Evolutionary conservation across 176 grass and related monocot genomes (phyloP).

Genomic region (Phoenix dactylifera): DNA sequence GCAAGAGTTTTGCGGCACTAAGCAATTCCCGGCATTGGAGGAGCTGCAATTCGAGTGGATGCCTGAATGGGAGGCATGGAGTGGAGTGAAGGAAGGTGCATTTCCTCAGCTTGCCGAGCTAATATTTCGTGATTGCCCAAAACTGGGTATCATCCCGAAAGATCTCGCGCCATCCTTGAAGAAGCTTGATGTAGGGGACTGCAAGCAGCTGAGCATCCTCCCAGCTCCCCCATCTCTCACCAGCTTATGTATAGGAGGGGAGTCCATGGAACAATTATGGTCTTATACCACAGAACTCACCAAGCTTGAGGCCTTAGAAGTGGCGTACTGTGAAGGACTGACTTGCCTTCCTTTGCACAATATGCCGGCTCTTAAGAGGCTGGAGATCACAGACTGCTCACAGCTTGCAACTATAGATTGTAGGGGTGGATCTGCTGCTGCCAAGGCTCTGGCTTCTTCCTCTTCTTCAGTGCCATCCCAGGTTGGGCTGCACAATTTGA

Average conservation of each 20-base stretch:
- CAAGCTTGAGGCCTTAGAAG: not conserved
- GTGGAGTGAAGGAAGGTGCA: constrained; percentile 15
- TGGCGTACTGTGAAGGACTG: not conserved
- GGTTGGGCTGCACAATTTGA: constrained; percentile 2
- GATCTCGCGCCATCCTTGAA: not conserved
- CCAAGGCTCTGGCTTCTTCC: not conserved
- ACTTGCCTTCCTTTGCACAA: not conserved
- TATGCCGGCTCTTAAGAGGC: not conserved
- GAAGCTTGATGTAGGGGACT: not conserved
- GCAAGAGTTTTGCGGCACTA: constrained; percentile 21
- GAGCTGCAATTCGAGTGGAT: constrained; percentile 25
- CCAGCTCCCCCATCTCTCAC: too few relatives aligned
- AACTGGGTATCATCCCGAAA: not conserved
- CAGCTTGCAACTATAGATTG: constrained; percentile 2
- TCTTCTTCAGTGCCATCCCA: not conserved
- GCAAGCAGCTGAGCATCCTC: not conserved
- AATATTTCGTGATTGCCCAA: not conserved
- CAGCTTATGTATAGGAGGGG: not conserved
- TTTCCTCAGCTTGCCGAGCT: constrained; percentile 24
- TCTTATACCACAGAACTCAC: not conserved
- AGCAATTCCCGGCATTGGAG: constrained; percentile 33
- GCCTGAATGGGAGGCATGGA: constrained; percentile 39
- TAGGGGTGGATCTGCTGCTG: not conserved
- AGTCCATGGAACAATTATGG: not conserved
- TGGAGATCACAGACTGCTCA: not conserved